Evolutionary conservation across 2,329 filamentous ascomycete genomes (phyloP).

Genomic region (Cryphonectria nitschkei): DNA sequence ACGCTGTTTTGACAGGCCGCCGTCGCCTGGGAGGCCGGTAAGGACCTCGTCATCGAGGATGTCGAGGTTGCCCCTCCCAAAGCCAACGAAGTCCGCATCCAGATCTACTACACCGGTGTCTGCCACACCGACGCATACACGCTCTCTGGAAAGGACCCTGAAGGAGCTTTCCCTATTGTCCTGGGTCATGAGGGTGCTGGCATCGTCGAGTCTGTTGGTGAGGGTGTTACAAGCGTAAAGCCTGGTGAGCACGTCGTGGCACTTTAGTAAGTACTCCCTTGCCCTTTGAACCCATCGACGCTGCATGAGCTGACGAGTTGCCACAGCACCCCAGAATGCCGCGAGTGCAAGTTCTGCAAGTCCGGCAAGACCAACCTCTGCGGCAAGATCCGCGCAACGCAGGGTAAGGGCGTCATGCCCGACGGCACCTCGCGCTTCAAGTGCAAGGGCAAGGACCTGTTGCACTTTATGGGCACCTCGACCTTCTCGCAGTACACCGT

Average conservation of each 20-base stretch:
- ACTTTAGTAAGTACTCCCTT: conserved; percentile 67
- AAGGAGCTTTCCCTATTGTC: conserved; percentile 89
- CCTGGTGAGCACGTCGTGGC: conserved; percentile 88
- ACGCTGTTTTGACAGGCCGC: conserved; percentile 66
- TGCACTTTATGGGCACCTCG: conserved; percentile 99
- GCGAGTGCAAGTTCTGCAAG: conserved; percentile 99
- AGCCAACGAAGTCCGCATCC: conserved; percentile 93
- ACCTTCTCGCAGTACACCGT: conserved; percentile 99
- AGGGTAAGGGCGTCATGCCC: conserved; percentile 95
- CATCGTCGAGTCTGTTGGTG: conserved; percentile 89
- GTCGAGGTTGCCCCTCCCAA: conserved; percentile 87
- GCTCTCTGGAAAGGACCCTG: conserved; percentile 93
- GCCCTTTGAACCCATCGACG: conserved; percentile 68
- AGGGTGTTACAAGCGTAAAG: conserved; percentile 94
- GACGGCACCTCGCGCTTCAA: conserved; percentile 95
- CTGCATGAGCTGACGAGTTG: conserved; percentile 5
- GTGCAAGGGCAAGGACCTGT: conserved; percentile 90
- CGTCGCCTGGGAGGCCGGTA: conserved; percentile 94
- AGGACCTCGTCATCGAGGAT: conserved; percentile 87
- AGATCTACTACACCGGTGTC: conserved; percentile 97
- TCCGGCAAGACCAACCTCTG: conserved; percentile 99
- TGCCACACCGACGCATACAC: conserved; percentile 98
- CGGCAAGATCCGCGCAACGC: conserved; percentile 96
- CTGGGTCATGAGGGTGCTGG: conserved; percentile 91
- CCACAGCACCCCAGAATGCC: conserved; percentile 87